A percentile compares a stretch with the other conserved stretches of the same genome.
Conservation (phyloP, 345 rosid genomes). For the Camelina neglecta region DNA sequence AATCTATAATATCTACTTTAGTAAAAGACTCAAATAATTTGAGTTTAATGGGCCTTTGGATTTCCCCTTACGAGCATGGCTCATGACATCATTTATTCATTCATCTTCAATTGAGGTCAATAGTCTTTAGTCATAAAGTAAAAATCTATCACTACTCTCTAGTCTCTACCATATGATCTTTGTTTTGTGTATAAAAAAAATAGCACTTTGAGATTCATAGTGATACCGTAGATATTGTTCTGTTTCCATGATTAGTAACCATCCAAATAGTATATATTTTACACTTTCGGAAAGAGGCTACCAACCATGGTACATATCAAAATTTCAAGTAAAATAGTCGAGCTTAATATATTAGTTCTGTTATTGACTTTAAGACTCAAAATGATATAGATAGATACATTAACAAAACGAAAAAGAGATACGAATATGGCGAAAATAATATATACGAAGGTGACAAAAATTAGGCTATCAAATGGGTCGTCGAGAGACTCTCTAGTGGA, state of each 20-base stretch:
- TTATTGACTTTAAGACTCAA: background rate
- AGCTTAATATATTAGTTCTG: background rate
- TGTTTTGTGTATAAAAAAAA: too few relatives aligned
- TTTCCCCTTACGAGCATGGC: background rate
- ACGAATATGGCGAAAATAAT: background rate
- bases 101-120: background rate
- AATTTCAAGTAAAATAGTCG: accelerated
- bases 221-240: background rate
- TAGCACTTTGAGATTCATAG: background rate
- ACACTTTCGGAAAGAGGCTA: background rate
- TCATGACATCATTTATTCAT: background rate
- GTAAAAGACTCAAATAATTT: background rate
- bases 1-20: background rate
- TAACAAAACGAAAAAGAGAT: background rate
- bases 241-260: background rate
- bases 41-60: background rate
- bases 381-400: background rate
- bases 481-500: constrained; percentile 2
- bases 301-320: background rate
- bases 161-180: background rate
- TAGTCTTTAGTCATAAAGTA: too few relatives aligned
- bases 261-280: background rate
- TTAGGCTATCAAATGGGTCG: background rate
- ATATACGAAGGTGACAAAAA: background rate
- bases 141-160: too few relatives aligned